These are phyloP conservation scores for Coniochaeta sp. DNA, from an alignment of 2,329 filamentous ascomycete species.

Conservation along the genomic window DNA sequence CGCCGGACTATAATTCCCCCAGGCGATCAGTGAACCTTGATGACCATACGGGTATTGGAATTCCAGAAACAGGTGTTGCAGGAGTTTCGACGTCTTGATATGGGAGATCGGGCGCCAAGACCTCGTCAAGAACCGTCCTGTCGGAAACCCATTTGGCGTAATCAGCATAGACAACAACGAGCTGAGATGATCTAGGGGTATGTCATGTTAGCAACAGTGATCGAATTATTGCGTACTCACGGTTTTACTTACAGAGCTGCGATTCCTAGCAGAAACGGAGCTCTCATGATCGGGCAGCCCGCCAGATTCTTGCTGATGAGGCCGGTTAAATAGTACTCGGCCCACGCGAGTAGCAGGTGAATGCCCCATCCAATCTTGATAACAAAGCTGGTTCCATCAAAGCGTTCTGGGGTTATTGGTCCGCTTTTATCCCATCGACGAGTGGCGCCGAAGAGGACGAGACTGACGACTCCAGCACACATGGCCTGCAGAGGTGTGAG, in stretches of 20 bases:
- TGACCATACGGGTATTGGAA: background rate
- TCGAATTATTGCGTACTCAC: background rate
- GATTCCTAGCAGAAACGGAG: background rate
- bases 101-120: background rate
- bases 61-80: background rate
- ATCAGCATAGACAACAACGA: background rate
- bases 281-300: background rate
- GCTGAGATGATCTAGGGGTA: background rate
- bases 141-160: background rate
- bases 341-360: background rate
- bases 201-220: background rate
- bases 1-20: background rate
- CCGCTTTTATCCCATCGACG: background rate
- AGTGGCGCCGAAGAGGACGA: background rate
- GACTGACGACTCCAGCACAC: background rate
- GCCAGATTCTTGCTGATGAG: background rate
- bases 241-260: background rate
- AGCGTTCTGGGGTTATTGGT: background rate
- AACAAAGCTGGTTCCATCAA: background rate
- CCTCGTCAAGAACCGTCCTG: background rate
- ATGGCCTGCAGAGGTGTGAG: background rate
- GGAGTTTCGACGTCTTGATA: background rate
- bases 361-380: background rate
- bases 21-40: background rate
- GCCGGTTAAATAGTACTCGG: background rate